phyloP scores from a whole-genome alignment of 345 rosid species.

The Gossypium ekmanianum region DNA sequence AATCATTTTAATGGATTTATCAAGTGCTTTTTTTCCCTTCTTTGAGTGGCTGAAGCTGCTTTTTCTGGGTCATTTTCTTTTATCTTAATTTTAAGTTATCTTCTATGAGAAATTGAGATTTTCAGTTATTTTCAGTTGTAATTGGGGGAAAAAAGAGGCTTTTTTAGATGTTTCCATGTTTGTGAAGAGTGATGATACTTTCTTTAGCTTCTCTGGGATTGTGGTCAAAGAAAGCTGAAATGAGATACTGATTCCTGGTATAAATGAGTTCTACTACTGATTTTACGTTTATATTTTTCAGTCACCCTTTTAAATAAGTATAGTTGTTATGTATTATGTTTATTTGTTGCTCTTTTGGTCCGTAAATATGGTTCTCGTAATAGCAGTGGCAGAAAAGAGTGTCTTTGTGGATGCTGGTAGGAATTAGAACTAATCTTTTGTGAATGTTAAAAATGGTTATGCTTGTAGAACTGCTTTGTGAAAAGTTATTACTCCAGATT shows the following conservation, averaged over 20 bases:
- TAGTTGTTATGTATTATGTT: neutral
- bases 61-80: neutral
- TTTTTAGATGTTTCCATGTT: neutral
- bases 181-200: neutral
- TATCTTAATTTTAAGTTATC: neutral
- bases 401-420: neutral
- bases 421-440: neutral
- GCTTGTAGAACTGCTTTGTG: neutral
- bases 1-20: neutral
- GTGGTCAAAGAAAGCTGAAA: neutral
- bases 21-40: neutral
- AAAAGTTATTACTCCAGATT: constrained; percentile 3
- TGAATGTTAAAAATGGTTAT: neutral
- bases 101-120: too few relatives aligned
- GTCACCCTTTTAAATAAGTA: neutral
- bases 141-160: neutral
- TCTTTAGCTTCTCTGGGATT: neutral
- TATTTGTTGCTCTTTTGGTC: neutral
- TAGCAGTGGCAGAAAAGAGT: neutral
- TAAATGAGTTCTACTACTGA: neutral
- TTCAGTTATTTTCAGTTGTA: neutral
- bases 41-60: neutral
- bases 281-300: neutral
- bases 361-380: neutral
- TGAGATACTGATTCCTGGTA: neutral